These are phyloP conservation scores for Coemansia sp. DNA, from an alignment of 192 early-diverging fungal genomes.

Conservation along the genomic window DNA sequence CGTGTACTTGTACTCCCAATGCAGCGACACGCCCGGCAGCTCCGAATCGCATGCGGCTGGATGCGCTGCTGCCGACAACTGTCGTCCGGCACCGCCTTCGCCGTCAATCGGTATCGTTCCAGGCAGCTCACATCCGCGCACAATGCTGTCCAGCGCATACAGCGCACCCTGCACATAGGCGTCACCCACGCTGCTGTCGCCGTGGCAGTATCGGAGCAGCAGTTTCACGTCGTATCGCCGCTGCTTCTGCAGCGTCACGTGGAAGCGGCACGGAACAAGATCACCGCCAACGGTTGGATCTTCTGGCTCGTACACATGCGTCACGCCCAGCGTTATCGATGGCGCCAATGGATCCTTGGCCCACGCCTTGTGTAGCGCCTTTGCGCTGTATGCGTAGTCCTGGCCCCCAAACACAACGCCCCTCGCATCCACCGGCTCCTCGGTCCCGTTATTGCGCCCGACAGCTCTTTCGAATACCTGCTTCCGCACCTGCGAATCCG, in stretches of 20 bases:
- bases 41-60: too few species aligned
- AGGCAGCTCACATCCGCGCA: slow-evolving; percentile 3
- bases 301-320: neutral
- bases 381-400: slow-evolving; percentile 27
- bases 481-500: slow-evolving; percentile 1
- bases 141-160: slow-evolving; percentile 25
- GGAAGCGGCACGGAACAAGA: slow-evolving; percentile 9
- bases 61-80: too few species aligned
- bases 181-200: neutral
- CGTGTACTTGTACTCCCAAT: slow-evolving; percentile 38
- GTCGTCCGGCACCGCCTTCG: too few species aligned
- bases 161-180: slow-evolving; percentile 18
- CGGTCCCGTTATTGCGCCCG: neutral
- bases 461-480: neutral
- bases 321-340: neutral
- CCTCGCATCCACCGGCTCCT: neutral
- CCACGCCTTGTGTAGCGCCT: slow-evolving; percentile 19
- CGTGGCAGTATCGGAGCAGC: slow-evolving; percentile 11
- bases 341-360: neutral
- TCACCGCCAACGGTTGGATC: too few species aligned
- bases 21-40: slow-evolving; percentile 29
- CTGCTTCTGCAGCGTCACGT: slow-evolving; percentile 11
- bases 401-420: slow-evolving; percentile 23
- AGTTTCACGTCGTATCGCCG: slow-evolving; percentile 19
- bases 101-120: neutral